Evolutionary conservation across 768 basidiomycete species (phyloP), one percentile per base, ranked within the genome.

Genomic region (Myochromella boudieri): DNA sequence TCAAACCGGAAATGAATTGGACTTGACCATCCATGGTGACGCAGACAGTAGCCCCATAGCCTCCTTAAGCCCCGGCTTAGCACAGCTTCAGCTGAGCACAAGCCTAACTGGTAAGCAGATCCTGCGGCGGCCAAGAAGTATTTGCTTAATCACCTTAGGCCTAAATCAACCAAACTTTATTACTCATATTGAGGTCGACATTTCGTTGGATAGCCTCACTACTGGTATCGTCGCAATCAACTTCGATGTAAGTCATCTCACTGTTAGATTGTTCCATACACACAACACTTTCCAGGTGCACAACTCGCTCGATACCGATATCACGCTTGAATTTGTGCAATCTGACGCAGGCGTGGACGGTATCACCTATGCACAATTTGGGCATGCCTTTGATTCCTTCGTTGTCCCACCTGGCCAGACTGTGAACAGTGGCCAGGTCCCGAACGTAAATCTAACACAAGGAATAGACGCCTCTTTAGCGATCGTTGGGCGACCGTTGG

Each of bases 11-110:
- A 59, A 75, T 33, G 44, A 54, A 6, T 59, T 88, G 26, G 67
- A 76, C 5, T 59, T 85, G 47, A 72, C 69, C 0, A 82, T 87
- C 56, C 64, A 77, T 51, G 87, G 87, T 18, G 85, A 87, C 57
- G 46, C 62, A 2, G 56, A 63, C 14, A 81, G 84, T 56, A 78
- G 82, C 2, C 85, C 86, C 2, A 86, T 84, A 59, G 69, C 59
- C 5, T 84, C 85, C 1, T 60, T 90, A 41, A 64, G 70, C 42
- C 71, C 71, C 1, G 85, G 78, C 0, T 67, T 88, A 5, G 67
- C 78, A 10, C 76, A 78, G 24, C 64, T 87, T 17, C 67, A 68
- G 10, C 63, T 87, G 25, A 57, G 65, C 8, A 75, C 81, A 15
- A 71, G 71, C 33, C 59, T 87, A 31, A 65, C 60, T 18, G 82